Evolutionary conservation across 805 yeast genomes (phyloP).

Genomic region (Monosporozyma yasuniensis): DNA sequence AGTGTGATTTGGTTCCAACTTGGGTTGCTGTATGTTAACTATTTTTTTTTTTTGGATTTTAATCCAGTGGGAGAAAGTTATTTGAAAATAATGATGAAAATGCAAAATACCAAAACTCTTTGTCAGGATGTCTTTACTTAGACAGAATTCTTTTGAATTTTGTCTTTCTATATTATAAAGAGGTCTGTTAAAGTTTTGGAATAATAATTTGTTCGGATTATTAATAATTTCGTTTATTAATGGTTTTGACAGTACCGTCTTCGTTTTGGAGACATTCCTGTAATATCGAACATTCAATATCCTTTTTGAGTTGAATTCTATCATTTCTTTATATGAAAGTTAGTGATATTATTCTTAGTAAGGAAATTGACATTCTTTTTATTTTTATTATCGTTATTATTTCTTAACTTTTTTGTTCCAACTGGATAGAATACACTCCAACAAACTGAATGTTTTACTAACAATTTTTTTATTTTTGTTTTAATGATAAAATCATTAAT

Average conservation of each 20-base stretch:
- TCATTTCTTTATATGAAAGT: constrained; percentile 6
- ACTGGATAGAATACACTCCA: neutral
- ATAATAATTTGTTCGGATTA: constrained; percentile 60
- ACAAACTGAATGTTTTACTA: constrained; percentile 7
- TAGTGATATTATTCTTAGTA: constrained; percentile 61
- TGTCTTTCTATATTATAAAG: constrained; percentile 33
- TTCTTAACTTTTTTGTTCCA: neutral
- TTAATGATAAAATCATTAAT: constrained; percentile 2
- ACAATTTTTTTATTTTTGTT: constrained; percentile 5
- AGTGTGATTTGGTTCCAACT: constrained; percentile 96
- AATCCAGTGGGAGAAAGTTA: neutral
- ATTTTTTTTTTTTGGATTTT: neutral
- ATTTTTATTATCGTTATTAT: neutral
- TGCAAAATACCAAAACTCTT: constrained; percentile 65
- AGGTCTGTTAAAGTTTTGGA: constrained; percentile 98
- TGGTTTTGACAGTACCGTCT: constrained; percentile 14
- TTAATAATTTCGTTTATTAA: constrained; percentile 32
- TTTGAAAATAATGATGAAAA: neutral
- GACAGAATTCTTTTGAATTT: constrained; percentile 12
- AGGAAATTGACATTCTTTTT: constrained; percentile 60
- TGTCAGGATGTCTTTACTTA: constrained; percentile 58
- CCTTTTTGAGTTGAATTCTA: constrained; percentile 72
- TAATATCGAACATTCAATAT: constrained; percentile 38
- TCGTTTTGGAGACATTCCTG: constrained; percentile 36
- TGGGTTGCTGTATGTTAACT: constrained; percentile 93